A percentile compares a stretch with the other conserved stretches of the same genome.
phyloP scores from a whole-genome alignment of 371 early-diverging fungal species.

The Lichtheimia ramosa region DNA sequence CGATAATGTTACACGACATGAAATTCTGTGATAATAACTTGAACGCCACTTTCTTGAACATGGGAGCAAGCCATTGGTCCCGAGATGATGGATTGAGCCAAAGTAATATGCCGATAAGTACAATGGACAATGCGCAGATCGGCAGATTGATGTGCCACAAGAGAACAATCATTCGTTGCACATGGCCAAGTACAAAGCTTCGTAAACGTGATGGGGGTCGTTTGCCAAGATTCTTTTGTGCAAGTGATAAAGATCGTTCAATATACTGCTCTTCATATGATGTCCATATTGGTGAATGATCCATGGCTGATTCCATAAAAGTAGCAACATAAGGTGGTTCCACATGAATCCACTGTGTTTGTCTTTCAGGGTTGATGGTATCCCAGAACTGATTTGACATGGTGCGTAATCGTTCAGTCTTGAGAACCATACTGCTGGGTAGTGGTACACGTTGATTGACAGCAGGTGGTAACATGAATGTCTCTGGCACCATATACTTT shows the following conservation, averaged over 20 bases:
- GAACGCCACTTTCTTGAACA: slow-evolving; percentile 17
- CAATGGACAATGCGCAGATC: slow-evolving; percentile 19
- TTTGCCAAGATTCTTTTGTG: background rate
- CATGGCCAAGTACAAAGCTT: slow-evolving; percentile 7
- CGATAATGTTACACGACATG: slow-evolving; percentile 1
- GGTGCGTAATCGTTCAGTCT: slow-evolving; percentile 11
- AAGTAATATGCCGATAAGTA: slow-evolving; percentile 22
- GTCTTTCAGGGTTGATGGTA: slow-evolving; percentile 25
- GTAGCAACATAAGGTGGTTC: slow-evolving; percentile 14
- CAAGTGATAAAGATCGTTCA: background rate
- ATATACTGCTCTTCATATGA: slow-evolving; percentile 3
- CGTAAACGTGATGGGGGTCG: slow-evolving; percentile 9
- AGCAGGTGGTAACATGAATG: background rate
- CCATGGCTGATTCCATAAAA: background rate
- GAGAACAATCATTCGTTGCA: slow-evolving; percentile 7
- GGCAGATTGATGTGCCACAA: slow-evolving; percentile 26
- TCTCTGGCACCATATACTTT: background rate
- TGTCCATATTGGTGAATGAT: background rate
- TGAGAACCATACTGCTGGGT: background rate
- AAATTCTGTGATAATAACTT: background rate
- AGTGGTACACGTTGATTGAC: background rate
- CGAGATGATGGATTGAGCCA: slow-evolving; percentile 35
- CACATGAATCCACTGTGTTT: slow-evolving; percentile 16
- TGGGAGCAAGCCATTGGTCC: slow-evolving; percentile 25
- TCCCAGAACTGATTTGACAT: slow-evolving; percentile 28